phyloP scores from a whole-genome alignment of 768 basidiomycete genomes.

The Amanita phalloides region DNA sequence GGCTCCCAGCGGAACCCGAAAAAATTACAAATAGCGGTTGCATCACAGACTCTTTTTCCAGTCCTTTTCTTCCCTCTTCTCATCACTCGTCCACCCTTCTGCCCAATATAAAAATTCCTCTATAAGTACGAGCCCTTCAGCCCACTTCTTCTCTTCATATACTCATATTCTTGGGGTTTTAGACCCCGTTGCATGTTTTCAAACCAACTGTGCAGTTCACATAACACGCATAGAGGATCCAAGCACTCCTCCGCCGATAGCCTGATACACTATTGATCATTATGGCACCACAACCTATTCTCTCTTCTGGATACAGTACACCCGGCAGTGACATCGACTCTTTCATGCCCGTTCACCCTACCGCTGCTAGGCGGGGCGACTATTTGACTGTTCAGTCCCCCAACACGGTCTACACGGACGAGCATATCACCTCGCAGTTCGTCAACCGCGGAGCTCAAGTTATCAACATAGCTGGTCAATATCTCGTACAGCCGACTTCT shows the following conservation, averaged over 20 bases:
- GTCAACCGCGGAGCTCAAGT: constrained; percentile 71
- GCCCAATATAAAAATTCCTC: background rate
- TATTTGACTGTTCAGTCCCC: constrained; percentile 75
- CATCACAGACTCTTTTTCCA: background rate
- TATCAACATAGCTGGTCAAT: constrained; percentile 60
- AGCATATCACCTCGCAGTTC: constrained; percentile 77
- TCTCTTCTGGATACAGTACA: constrained; percentile 61
- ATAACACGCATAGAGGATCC: constrained; percentile 80
- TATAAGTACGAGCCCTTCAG: background rate
- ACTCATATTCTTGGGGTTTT: background rate
- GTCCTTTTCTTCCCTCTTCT: background rate
- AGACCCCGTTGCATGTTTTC: constrained; percentile 66
- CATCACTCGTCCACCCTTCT: background rate
- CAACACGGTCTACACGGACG: constrained; percentile 71
- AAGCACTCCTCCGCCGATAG: constrained; percentile 75
- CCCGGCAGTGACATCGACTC: constrained; percentile 67
- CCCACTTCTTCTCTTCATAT: background rate
- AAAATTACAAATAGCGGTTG: background rate
- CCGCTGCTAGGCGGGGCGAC: constrained; percentile 67
- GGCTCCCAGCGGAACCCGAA: background rate
- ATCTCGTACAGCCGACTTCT: constrained; percentile 68
- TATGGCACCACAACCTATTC: constrained; percentile 40
- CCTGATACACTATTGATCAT: constrained; percentile 32
- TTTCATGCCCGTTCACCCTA: constrained; percentile 69
- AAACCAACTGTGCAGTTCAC: constrained; percentile 83